phyloP scores from a whole-genome alignment of 2,329 filamentous ascomycete genomes.

The Cordyceps javanica region DNA sequence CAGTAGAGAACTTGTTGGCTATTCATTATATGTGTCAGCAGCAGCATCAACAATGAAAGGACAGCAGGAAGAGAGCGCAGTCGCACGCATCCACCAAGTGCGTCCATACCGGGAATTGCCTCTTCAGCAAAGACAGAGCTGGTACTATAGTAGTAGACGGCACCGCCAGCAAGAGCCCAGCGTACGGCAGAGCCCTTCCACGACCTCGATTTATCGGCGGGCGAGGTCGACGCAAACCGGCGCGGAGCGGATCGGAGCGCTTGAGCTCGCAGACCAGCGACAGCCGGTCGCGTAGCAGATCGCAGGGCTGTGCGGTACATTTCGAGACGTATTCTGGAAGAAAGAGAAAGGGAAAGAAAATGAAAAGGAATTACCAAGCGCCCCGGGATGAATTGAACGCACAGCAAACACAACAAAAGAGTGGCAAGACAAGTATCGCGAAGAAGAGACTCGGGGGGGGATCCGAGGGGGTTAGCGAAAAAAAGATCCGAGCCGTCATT shows the following conservation, averaged over 20 bases:
- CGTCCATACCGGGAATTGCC: constrained; percentile 55
- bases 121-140: constrained; percentile 83
- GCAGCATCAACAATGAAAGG: neutral
- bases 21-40: neutral
- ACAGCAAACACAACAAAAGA: neutral
- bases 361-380: neutral
- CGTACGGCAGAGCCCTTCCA: constrained; percentile 74
- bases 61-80: neutral
- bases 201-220: constrained; percentile 62
- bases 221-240: constrained; percentile 43
- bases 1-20: constrained; percentile 26
- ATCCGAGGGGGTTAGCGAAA: neutral
- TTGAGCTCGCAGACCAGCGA: constrained; percentile 35
- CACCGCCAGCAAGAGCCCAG: constrained; percentile 68
- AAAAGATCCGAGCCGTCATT: constrained; percentile 1
- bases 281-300: constrained; percentile 39
- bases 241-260: constrained; percentile 35
- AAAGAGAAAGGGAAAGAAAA: neutral
- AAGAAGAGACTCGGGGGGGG: neutral
- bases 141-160: constrained; percentile 93
- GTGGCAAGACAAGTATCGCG: neutral
- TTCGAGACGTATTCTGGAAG: constrained; percentile 5
- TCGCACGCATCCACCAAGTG: no score
- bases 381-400: neutral
- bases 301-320: constrained; percentile 51